Conservation (phyloP, 176 grass and related monocot species). For the Bothriochloa decipiens region DNA sequence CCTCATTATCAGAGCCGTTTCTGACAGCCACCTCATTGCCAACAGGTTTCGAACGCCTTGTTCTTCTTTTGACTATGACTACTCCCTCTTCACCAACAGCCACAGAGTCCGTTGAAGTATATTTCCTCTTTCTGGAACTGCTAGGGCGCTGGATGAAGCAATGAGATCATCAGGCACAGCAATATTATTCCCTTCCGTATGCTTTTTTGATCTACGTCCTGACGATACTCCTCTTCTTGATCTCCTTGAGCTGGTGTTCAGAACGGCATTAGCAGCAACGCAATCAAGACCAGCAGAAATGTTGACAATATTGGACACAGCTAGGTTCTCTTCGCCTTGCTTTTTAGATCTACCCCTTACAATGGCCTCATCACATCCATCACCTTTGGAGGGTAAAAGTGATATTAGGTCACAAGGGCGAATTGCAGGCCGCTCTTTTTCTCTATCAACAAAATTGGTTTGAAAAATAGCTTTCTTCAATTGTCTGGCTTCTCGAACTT, state of each 20-base stretch:
- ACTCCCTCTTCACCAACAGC: conserved; percentile 22
- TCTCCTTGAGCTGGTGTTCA: neutral
- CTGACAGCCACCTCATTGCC: neutral
- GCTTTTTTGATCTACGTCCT: conserved; percentile 14
- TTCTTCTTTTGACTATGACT: neutral
- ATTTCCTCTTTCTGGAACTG: conserved; percentile 45
- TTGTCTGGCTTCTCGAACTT: conserved; percentile 51
- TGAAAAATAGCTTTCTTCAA: conserved; percentile 78
- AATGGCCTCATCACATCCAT: conserved; percentile 38
- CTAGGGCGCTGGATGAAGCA: conserved; percentile 20
- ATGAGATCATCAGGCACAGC: conserved; percentile 32
- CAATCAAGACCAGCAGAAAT: conserved; percentile 13
- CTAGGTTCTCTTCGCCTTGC: conserved; percentile 6
- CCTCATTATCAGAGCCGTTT: conserved; percentile 18
- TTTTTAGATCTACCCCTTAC: conserved; percentile 28
- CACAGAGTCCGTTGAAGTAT: neutral
- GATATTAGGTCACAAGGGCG: conserved; percentile 62
- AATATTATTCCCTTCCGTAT: conserved; percentile 27
- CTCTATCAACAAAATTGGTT: conserved; percentile 88
- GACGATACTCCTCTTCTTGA: conserved; percentile 16
- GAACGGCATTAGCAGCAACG: neutral
- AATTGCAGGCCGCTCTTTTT: conserved; percentile 82
- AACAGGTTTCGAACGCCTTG: neutral
- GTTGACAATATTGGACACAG: conserved; percentile 21
- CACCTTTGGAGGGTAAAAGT: conserved; percentile 49